Conservation (phyloP, 805 yeast species). For the Groenewaldozyma salmanticensis region DNA sequence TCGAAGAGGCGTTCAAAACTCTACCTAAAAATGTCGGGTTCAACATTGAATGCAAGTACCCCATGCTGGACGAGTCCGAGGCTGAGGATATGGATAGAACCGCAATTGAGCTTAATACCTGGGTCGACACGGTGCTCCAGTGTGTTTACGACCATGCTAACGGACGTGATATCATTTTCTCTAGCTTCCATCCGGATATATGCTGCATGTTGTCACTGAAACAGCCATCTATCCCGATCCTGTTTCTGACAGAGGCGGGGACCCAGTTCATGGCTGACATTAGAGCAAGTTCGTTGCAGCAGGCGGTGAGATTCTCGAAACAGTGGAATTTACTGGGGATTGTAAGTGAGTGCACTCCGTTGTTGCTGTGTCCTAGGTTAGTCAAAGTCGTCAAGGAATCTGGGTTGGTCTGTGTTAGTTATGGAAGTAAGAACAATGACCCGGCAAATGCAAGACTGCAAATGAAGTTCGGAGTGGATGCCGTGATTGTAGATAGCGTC, state of each 20-base stretch:
- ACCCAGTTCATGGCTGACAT: slow-evolving; percentile 80
- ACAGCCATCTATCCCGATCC: slow-evolving; percentile 87
- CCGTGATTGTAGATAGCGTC: slow-evolving; percentile 94
- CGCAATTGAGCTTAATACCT: slow-evolving; percentile 72
- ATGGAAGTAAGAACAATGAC: slow-evolving; percentile 74
- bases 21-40: slow-evolving; percentile 81
- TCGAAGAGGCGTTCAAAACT: slow-evolving; percentile 72
- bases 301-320: slow-evolving; percentile 81
- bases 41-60: slow-evolving; percentile 90
- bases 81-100: slow-evolving; percentile 79
- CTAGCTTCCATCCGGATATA: slow-evolving; percentile 91
- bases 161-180: slow-evolving; percentile 80
- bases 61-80: slow-evolving; percentile 90
- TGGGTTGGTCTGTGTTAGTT: slow-evolving; percentile 88
- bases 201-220: slow-evolving; percentile 78
- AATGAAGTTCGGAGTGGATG: slow-evolving; percentile 93
- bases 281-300: slow-evolving; percentile 78
- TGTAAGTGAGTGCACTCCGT: slow-evolving; percentile 79
- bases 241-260: slow-evolving; percentile 85
- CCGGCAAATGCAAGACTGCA: slow-evolving; percentile 79
- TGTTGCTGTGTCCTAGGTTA: slow-evolving; percentile 81
- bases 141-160: slow-evolving; percentile 67
- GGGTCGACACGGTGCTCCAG: slow-evolving; percentile 79
- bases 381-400: slow-evolving; percentile 84
- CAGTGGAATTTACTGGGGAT: slow-evolving; percentile 89